Evolutionary conservation across 345 rosid species (phyloP), one percentile per base, ranked within the genome.

Genomic region (Pistacia atlantica): DNA sequence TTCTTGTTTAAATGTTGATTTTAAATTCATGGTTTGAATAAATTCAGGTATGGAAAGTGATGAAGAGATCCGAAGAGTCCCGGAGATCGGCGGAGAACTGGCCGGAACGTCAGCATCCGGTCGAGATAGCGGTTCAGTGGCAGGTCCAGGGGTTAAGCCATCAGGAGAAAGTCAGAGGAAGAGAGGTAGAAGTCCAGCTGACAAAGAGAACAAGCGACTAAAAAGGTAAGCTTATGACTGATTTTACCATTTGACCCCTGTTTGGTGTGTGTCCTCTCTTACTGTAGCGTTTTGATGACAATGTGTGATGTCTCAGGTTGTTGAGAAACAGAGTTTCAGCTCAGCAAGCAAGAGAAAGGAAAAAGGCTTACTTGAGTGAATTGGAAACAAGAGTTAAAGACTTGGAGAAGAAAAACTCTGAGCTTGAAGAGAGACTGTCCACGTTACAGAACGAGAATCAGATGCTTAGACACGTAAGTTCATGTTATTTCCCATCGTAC

Each of bases 311-410:
- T 13, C 11, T 37, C 20, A 96, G 99, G 94, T 89, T 96, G 90
- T 75, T 96, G 91, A 92, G 99, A 87, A 96, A 96, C 81, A 91
- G 99, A 91, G 99, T 96, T 25, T 96, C 99, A 42, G 99, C 99
- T 1, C 99, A 96, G 78, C 99, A 96, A 84, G 99, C 98, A 55
- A 92, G 99, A 84, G 99, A 96, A 79, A 91, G 98, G 88, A 96
- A 96, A 77, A 96, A 96, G 65, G 99, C 90, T 4, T 94, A 96
- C 88, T 77, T 96, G 90, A 84, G 7, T 68, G 98, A 91, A 22
- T 79, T 96, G 88, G 98, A 96, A 80, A 75, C 71, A 7, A 92
- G 87, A 88, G 97, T 90, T 69, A 86, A 85, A 90, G 95, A 92
- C 75, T 85, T 94, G 88, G 97, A 92, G 88, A 91, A 83, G 86